phyloP scores from a whole-genome alignment of 2,329 filamentous ascomycete species.

The Aspergillus pseudoviridinutans region DNA sequence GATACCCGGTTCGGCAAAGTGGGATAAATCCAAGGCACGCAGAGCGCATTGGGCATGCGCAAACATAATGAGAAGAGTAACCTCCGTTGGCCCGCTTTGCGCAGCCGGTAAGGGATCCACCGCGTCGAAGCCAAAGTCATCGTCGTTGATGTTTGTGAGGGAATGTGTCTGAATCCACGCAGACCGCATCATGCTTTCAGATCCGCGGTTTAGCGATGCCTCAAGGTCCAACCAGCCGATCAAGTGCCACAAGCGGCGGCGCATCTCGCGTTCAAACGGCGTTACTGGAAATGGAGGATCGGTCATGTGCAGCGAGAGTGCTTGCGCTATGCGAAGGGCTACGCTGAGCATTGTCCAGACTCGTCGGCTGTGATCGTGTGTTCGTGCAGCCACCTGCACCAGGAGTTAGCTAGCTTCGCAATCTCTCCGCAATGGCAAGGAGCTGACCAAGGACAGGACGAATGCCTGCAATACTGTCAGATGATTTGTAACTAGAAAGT shows the following conservation, averaged over 20 bases:
- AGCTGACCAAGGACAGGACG: no score
- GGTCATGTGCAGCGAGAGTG: slow-evolving; percentile 22
- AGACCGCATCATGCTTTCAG: neutral
- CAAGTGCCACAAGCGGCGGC: slow-evolving; percentile 20
- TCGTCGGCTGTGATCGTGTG: slow-evolving; percentile 23
- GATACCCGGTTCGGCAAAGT: neutral
- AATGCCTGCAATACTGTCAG: no score
- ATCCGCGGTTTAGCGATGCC: slow-evolving; percentile 20
- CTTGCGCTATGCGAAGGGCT: slow-evolving; percentile 25
- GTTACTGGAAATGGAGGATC: slow-evolving; percentile 22
- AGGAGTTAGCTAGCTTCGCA: no score
- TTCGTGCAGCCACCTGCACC: no score
- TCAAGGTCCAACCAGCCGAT: slow-evolving; percentile 25
- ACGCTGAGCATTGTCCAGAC: slow-evolving; percentile 28
- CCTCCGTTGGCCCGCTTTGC: neutral
- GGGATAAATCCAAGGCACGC: neutral
- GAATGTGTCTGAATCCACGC: neutral
- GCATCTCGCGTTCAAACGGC: slow-evolving; percentile 24
- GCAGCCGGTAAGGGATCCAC: neutral
- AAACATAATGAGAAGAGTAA: neutral
- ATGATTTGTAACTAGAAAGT: no score
- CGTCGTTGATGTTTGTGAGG: neutral
- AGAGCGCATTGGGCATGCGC: neutral
- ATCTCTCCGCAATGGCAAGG: no score
- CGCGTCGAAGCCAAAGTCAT: neutral